phyloP scores from a whole-genome alignment of 2,329 filamentous ascomycete species.

The Calonectria pteridis region DNA sequence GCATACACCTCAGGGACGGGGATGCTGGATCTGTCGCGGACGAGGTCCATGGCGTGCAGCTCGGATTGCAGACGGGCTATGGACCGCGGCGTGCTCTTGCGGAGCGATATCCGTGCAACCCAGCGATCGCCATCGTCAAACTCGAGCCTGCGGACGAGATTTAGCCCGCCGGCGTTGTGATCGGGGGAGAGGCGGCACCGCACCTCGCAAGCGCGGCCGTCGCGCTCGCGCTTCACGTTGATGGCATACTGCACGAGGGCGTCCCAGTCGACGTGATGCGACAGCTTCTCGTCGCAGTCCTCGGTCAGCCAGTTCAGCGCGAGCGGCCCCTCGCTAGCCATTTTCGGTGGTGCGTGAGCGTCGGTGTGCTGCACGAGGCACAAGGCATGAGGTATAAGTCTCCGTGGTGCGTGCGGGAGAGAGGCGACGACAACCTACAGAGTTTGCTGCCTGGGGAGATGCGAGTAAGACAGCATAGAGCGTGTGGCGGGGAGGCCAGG shows the following conservation, averaged over 20 bases:
- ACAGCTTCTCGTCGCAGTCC: constrained; percentile 5
- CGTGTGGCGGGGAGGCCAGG: not conserved
- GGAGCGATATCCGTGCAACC: not conserved
- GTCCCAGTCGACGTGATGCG: constrained; percentile 5
- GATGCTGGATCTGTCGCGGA: constrained; percentile 8
- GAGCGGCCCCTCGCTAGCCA: constrained; percentile 5
- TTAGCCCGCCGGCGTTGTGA: not conserved
- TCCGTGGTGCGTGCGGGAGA: not conserved
- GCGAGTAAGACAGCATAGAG: not conserved
- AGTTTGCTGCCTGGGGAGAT: not conserved
- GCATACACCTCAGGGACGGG: constrained; percentile 44
- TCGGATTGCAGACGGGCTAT: not conserved
- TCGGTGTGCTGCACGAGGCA: too few species aligned
- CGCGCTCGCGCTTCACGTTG: not conserved
- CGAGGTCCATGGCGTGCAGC: constrained; percentile 6
- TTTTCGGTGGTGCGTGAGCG: not conserved
- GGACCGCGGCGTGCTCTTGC: not conserved
- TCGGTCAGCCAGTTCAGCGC: constrained; percentile 4
- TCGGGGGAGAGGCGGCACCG: not conserved
- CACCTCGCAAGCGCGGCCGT: not conserved
- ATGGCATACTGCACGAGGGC: not conserved
- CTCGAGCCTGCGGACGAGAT: not conserved
- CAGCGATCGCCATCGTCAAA: not conserved
- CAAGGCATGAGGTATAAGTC: too few species aligned
- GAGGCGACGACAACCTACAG: not conserved